phyloP scores from a whole-genome alignment of 371 early-diverging fungal genomes.

The Coemansia sp. region DNA sequence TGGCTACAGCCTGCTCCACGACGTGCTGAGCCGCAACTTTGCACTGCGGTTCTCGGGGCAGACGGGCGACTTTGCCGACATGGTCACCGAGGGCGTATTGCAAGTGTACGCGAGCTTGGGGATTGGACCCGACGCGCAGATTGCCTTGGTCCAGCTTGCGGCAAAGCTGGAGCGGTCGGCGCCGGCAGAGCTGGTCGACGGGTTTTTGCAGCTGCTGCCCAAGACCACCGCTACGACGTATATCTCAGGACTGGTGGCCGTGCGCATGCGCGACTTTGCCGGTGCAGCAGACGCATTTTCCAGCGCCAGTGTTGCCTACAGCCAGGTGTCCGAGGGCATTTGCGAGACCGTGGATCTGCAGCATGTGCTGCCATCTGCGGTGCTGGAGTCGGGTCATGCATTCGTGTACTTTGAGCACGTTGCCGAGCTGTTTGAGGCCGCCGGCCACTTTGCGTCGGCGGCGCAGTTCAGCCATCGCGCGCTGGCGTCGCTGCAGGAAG shows the following conservation, averaged over 20 bases:
- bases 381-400: slow-evolving; percentile 20
- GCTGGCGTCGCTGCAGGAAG: slow-evolving; percentile 30
- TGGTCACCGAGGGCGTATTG: slow-evolving; percentile 39
- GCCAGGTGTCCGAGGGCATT: slow-evolving; percentile 35
- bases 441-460: slow-evolving; percentile 14
- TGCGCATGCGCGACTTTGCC: slow-evolving; percentile 41
- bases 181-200: slow-evolving; percentile 36
- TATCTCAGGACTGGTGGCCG: slow-evolving; percentile 37
- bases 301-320: slow-evolving; percentile 43
- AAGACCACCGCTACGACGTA: slow-evolving; percentile 39
- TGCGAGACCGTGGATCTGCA: slow-evolving; percentile 34
- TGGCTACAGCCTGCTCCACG: slow-evolving; percentile 44
- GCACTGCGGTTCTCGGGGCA: slow-evolving; percentile 23
- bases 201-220: slow-evolving; percentile 35
- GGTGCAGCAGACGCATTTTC: slow-evolving; percentile 41
- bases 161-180: slow-evolving; percentile 29
- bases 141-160: slow-evolving; percentile 15
- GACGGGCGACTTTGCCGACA: slow-evolving; percentile 39
- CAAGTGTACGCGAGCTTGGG: slow-evolving; percentile 32
- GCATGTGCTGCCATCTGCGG: slow-evolving; percentile 29
- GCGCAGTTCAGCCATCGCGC: slow-evolving; percentile 50
- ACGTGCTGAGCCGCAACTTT: slow-evolving; percentile 22
- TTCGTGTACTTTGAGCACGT: slow-evolving; percentile 53
- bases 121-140: slow-evolving; percentile 6
- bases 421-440: slow-evolving; percentile 49